Percentiles rank a stretch among this genome's conserved stretches.
phyloP scores from a whole-genome alignment of 352 stramenopile species.

The Phytopythium litorale region DNA sequence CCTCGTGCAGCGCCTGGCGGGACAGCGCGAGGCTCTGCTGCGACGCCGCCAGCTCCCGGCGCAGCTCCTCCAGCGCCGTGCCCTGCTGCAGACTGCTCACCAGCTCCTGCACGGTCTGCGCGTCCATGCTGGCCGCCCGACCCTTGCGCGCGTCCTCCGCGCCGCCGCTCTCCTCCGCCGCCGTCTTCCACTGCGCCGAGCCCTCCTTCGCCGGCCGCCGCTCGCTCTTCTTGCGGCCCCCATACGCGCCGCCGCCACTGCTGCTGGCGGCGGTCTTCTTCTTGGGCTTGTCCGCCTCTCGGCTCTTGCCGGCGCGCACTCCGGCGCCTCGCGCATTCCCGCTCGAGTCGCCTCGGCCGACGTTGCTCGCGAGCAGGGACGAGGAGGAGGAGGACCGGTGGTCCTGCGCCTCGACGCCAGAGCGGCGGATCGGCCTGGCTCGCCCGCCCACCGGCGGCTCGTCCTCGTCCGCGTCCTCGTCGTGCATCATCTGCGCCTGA shows the following conservation, averaged over 20 bases:
- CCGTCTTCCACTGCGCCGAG: conserved; percentile 24
- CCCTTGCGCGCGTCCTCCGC: conserved; percentile 8
- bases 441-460: conserved; percentile 6
- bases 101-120: conserved; percentile 56
- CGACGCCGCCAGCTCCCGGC: conserved; percentile 58
- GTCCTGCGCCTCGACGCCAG: neutral
- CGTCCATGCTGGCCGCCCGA: conserved; percentile 42
- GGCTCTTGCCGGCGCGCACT: neutral
- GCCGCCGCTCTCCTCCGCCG: neutral
- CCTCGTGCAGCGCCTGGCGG: conserved; percentile 58
- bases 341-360: neutral
- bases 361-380: neutral
- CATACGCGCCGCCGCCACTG: neutral
- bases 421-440: neutral
- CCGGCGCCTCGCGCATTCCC: neutral
- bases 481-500: conserved; percentile 35
- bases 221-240: conserved; percentile 37
- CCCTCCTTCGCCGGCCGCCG: conserved; percentile 27
- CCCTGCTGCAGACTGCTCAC: conserved; percentile 74
- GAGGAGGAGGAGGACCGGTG: neutral
- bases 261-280: conserved; percentile 3
- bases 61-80: conserved; percentile 54
- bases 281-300: conserved; percentile 2
- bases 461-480: conserved; percentile 35
- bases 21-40: conserved; percentile 69